These are phyloP conservation scores for Podila verticillata DNA, from an alignment of 192 early-diverging fungal genomes.

Conservation along the genomic window DNA sequence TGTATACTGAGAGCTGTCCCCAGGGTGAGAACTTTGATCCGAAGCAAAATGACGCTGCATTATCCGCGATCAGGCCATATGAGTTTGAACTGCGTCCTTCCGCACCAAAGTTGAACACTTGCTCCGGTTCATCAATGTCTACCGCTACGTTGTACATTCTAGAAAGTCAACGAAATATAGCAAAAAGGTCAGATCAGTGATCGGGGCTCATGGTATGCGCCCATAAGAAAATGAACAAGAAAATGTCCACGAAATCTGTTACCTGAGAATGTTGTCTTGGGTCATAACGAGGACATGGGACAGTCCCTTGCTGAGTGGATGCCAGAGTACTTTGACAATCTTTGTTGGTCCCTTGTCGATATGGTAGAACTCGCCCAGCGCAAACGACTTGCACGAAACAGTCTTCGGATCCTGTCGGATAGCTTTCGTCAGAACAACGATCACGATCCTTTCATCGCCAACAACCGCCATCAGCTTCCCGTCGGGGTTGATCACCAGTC, in stretches of 20 bases:
- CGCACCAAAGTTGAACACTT: slow-evolving; percentile 62
- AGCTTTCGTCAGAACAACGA: slow-evolving; percentile 62
- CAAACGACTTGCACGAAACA: slow-evolving; percentile 43
- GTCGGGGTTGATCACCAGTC: slow-evolving; percentile 61
- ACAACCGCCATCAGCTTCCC: slow-evolving; percentile 70
- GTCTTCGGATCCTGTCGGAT: slow-evolving; percentile 23
- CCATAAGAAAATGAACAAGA: background rate
- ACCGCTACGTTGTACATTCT: slow-evolving; percentile 78
- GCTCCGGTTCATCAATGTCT: slow-evolving; percentile 73
- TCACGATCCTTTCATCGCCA: slow-evolving; percentile 66
- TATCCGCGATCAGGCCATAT: slow-evolving; percentile 52
- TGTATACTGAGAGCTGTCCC: slow-evolving; percentile 78
- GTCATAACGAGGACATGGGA: slow-evolving; percentile 77
- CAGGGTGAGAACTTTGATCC: slow-evolving; percentile 63
- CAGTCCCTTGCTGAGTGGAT: slow-evolving; percentile 75
- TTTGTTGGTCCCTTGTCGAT: slow-evolving; percentile 50
- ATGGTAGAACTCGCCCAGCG: slow-evolving; percentile 49
- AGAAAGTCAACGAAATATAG: background rate
- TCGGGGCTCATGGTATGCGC: no score
- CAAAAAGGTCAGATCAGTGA: no score
- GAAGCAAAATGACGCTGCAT: slow-evolving; percentile 60
- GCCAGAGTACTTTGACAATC: slow-evolving; percentile 81
- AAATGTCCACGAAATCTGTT: background rate
- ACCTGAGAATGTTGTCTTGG: slow-evolving; percentile 69
- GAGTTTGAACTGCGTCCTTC: slow-evolving; percentile 26